Percentiles rank a stretch among this genome's conserved stretches.
These are phyloP conservation scores for Exophiala sideris DNA, from an alignment of 2,329 filamentous ascomycete genomes.

Conservation along the genomic window DNA sequence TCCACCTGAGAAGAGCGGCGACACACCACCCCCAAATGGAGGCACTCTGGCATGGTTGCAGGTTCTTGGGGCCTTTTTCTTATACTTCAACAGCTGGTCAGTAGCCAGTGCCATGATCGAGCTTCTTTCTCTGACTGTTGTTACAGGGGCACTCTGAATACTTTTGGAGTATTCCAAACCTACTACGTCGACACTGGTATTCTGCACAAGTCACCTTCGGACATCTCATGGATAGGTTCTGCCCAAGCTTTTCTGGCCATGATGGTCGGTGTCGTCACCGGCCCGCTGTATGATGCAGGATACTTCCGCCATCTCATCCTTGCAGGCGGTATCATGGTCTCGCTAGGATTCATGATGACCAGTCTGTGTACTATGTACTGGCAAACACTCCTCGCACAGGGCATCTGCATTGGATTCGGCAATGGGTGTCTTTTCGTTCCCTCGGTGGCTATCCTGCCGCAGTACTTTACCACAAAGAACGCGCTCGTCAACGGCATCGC, in stretches of 20 bases:
- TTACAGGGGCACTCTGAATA: slow-evolving; percentile 26
- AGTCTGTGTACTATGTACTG: slow-evolving; percentile 42
- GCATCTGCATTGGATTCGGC: slow-evolving; percentile 46
- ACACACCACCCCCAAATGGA: slow-evolving; percentile 25
- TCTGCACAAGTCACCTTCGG: slow-evolving; percentile 32
- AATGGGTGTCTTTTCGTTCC: slow-evolving; percentile 36
- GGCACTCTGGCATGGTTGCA: slow-evolving; percentile 33
- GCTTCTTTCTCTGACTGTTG: neutral
- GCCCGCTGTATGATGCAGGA: slow-evolving; percentile 42
- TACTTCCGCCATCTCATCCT: slow-evolving; percentile 34
- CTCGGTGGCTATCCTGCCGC: slow-evolving; percentile 29
- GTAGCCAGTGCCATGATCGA: neutral
- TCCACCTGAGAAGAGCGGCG: neutral
- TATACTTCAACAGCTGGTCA: slow-evolving; percentile 23
- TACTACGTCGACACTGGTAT: slow-evolving; percentile 31
- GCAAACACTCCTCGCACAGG: slow-evolving; percentile 49
- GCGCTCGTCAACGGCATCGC: slow-evolving; percentile 31
- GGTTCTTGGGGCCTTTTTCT: slow-evolving; percentile 27
- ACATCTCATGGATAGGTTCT: slow-evolving; percentile 53
- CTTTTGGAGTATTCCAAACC: slow-evolving; percentile 34
- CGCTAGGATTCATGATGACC: slow-evolving; percentile 43
- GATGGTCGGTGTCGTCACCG: slow-evolving; percentile 41
- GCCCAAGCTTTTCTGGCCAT: slow-evolving; percentile 48
- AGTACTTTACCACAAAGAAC: slow-evolving; percentile 31
- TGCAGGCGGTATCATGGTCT: slow-evolving; percentile 32